Conservation (phyloP, 2,329 filamentous ascomycete species). For the Teratosphaeria gauchensis region DNA sequence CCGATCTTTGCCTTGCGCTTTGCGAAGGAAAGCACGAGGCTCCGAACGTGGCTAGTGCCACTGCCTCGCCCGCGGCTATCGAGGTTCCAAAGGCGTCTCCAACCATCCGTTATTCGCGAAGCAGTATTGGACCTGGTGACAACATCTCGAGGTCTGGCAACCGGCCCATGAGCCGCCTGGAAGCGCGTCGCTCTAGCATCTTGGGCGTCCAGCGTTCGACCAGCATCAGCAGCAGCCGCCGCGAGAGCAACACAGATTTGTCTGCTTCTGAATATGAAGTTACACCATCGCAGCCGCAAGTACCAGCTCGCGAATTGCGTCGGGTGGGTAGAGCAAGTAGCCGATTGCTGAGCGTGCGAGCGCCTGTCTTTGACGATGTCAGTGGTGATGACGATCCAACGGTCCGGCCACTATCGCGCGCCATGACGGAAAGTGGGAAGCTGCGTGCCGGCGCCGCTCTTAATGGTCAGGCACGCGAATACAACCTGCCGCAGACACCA, state of each 20-base stretch:
- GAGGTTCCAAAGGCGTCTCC: slow-evolving; percentile 6
- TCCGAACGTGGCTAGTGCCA: slow-evolving; percentile 2
- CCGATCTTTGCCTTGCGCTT: slow-evolving; percentile 81
- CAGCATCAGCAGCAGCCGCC: slow-evolving; percentile 17
- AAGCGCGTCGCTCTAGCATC: slow-evolving; percentile 34
- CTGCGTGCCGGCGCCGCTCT: slow-evolving; percentile 16
- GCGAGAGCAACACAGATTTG: slow-evolving; percentile 21
- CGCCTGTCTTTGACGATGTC: slow-evolving; percentile 16
- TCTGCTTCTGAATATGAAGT: slow-evolving; percentile 20
- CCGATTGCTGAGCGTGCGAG: slow-evolving; percentile 28
- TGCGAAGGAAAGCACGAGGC: slow-evolving; percentile 30
- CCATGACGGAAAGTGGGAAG: slow-evolving; percentile 36
- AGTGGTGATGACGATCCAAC: slow-evolving; percentile 30
- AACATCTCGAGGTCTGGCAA: slow-evolving; percentile 26
- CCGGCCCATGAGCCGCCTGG: slow-evolving; percentile 33
- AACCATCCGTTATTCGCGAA: slow-evolving; percentile 7
- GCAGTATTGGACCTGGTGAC: slow-evolving; percentile 8
- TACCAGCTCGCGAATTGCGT: slow-evolving; percentile 11
- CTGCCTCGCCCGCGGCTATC: slow-evolving; percentile 13
- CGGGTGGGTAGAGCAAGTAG: slow-evolving; percentile 30
- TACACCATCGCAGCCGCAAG: slow-evolving; percentile 17
- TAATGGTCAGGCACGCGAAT: slow-evolving; percentile 6
- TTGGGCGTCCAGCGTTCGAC: slow-evolving; percentile 14
- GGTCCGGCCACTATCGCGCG: slow-evolving; percentile 38
- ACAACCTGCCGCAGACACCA: slow-evolving; percentile 3